Conservation (phyloP, 805 yeast species). For the Candida coquimbonensis region DNA sequence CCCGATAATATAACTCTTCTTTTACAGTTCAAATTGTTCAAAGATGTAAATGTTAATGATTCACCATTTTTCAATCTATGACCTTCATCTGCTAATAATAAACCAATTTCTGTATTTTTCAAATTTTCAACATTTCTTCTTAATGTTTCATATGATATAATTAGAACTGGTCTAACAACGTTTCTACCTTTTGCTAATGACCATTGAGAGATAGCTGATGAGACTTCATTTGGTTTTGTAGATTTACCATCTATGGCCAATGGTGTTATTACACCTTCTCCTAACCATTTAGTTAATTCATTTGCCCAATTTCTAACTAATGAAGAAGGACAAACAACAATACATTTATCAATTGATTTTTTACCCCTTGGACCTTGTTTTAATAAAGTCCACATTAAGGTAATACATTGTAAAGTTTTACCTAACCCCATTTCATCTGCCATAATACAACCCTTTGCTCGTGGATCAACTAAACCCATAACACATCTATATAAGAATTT, state of each 20-base stretch:
- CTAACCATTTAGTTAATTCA: conserved; percentile 91
- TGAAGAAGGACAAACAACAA: conserved; percentile 93
- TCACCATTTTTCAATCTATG: conserved; percentile 85
- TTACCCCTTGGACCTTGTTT: conserved; percentile 80
- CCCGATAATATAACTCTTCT: conserved; percentile 92
- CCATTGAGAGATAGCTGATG: conserved; percentile 70
- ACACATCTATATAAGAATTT: conserved; percentile 86
- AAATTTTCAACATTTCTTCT: conserved; percentile 76
- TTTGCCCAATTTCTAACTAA: conserved; percentile 96
- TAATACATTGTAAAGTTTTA: conserved; percentile 81
- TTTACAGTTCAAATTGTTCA: conserved; percentile 75
- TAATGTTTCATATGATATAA: conserved; percentile 89
- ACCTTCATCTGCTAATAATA: conserved; percentile 82
- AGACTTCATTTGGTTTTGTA: conserved; percentile 63
- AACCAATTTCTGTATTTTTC: conserved; percentile 73
- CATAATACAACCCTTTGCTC: conserved; percentile 95
- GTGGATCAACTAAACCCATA: conserved; percentile 73
- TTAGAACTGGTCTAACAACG: conserved; percentile 87
- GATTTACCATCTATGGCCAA: conserved; percentile 89
- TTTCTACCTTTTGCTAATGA: conserved; percentile 81
- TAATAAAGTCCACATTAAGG: conserved; percentile 87
- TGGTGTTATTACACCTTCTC: conserved; percentile 83
- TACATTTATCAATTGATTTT: conserved; percentile 79
- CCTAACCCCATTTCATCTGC: conserved; percentile 98
- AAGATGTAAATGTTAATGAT: conserved; percentile 81